Evolutionary conservation across 768 basidiomycete species (phyloP), one percentile per base, ranked within the genome.

Genomic region (Lentinula sp.): DNA sequence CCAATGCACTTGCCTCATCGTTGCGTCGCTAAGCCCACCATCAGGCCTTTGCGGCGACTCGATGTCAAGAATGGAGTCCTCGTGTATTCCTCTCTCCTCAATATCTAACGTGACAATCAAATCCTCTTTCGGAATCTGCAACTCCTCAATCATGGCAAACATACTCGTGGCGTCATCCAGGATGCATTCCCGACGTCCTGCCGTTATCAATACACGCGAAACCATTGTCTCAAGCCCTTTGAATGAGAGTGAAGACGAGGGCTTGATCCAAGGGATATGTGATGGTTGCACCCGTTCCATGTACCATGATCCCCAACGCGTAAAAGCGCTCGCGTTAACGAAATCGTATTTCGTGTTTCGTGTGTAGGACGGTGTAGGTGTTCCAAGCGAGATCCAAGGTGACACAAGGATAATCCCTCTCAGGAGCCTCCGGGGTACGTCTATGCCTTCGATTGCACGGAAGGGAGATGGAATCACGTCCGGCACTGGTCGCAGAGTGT

Each of bases 181-280:
- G 52, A 76, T 61, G 36, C 71, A 71, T 63, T 78, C 77, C 3
- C 63, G 63, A 20, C 69, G 67, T 2, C 78, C 76, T 7, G 68
- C 72, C 3, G 74, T 77, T 39, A 79, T 68, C 23, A 77, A 64
- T 5, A 78, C 64, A 23, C 74, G 70, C 10, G 68, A 66, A 2
- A 76, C 73, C 13, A 76, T 61, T 12, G 50, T 65, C 4, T 72
- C 71, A 1, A 72, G 61, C 2, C 73, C 70, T 3, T 65, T 64
- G 59, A 75, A 77, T 75, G 74, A 77, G 15, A 61, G 66, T 6
- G 69, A 67, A 18, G 73, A 72, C 2, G 74, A 71, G 2, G 74
- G 66, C 39, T 79, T 74, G 28, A 69, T 61, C 53, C 76, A 78
- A 13, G 67, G 59, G 7, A 66, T 64, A n/a, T 69, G 65, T 13